These are phyloP conservation scores for Daedalea quercina DNA, from an alignment of 768 basidiomycete genomes.

Conservation along the genomic window DNA sequence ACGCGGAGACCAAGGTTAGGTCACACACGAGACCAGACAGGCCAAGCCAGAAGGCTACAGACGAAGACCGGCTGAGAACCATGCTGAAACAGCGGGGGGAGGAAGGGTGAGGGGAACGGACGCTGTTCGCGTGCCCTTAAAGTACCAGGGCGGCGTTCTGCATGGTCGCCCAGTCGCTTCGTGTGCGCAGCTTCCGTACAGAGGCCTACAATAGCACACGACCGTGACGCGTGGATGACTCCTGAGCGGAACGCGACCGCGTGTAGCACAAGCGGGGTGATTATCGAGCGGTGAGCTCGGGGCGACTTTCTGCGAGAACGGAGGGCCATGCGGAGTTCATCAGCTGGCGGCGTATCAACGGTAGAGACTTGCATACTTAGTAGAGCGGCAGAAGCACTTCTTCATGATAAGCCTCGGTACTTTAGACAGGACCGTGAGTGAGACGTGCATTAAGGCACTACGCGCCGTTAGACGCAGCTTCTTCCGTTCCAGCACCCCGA, in stretches of 20 bases:
- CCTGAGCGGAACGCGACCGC: neutral
- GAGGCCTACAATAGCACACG: neutral
- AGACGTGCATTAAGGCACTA: neutral
- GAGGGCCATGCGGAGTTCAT: conserved; percentile 3
- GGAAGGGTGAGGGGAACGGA: neutral
- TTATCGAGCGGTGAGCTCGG: neutral
- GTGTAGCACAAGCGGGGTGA: conserved; percentile 1
- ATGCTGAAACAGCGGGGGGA: conserved; percentile 3
- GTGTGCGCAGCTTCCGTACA: neutral
- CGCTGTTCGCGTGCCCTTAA: neutral
- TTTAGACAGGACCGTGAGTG: neutral
- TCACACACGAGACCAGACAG: conserved; percentile 6
- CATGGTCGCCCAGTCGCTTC: neutral
- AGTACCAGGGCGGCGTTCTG: neutral
- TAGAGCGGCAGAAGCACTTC: neutral
- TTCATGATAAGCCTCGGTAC: conserved; percentile 2
- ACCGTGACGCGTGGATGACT: neutral
- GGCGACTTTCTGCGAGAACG: neutral
- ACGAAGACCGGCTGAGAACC: conserved; percentile 3
- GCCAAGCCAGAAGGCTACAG: conserved; percentile 7
- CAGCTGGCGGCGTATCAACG: neutral
- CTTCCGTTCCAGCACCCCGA: neutral
- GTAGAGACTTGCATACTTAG: neutral
- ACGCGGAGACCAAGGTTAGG: conserved; percentile 8
- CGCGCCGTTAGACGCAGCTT: neutral